Base-by-base conservation (phyloP, 768 basidiomycete genomes). In the Auricularia cornea region DNA sequence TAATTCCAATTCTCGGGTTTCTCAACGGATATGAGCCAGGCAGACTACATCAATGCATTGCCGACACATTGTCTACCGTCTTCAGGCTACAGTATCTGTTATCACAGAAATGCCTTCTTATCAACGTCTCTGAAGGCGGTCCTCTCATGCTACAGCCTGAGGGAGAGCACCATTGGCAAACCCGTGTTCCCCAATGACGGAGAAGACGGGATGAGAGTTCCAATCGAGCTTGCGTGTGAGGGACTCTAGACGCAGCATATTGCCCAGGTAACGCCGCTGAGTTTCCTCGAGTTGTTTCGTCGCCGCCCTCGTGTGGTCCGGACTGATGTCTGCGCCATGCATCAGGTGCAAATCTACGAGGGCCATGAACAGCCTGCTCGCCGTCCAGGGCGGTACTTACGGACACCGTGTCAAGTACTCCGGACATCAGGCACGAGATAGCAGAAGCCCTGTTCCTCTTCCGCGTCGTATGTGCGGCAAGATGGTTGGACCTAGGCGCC, bases 331-430 rank as follows among this genome's bases (percentile, higher is more conserved):
- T 29, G 68, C 68, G 2, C 69, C 69, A 18, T 66, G 69, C 0
- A 59, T 70, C 1, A 71, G 69, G 57, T 70, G 72, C 12, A 69
- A 68, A 59, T 73, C 70, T 0, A 73, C 61, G 0, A 64, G 62
- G 0, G 66, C 69, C 62, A 64, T 70, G 56, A 69, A 71, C 1
- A 72, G 57, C 60, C 64, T 63, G 14, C 59, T 60, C 4, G 62
- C 62, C 28, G 68, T 66, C 8, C 41, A 32, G 2, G 60, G 60
- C 0, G 66, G 67, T 2, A 18, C 16, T 23, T 20, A 18, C 18
- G 20, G 44, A 48, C 44, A 48, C 18, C 44, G 10, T 5, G 44
- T 48, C 44, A 5, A 48, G 18, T 11, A 48, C 18, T 23, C 18
- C 16, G 18, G 20, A 68, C 11, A 48, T 48, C 44, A 48, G 23